Evolutionary conservation across 371 early-diverging fungal species (phyloP), one percentile per base, ranked within the genome.

Genomic region (Syncephalis plumigaleata): DNA sequence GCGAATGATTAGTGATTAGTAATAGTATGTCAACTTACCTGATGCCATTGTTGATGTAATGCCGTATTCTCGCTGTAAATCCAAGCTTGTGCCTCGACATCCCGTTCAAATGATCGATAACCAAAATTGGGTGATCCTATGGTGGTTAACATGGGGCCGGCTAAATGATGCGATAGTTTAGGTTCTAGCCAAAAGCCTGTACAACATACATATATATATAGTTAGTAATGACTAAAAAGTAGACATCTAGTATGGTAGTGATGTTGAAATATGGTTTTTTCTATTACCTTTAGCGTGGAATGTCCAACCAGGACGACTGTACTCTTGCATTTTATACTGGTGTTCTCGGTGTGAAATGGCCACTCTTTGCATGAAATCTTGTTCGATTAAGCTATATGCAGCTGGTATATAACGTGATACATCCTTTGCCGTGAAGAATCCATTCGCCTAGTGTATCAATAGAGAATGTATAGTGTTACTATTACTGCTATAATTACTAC

Each of bases 381-480:
- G 53, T 53, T 81, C 79, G 38, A 93, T 77, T 49, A 73, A 66
- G 3, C 88, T 84, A 60, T 97, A 97, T 2, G 89, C 91, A 18
- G 76, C 71, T 0, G 98, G 98, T 8, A 97, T 62, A 57, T 78
- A 81, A 36, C 76, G 63, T 0, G 91, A 87, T 0, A 93, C 71
- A 1, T 95, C 98, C 44, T 66, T 70, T 1, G 91, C 87, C 20
- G 72, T 71, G 56, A 67, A 92, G 49, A 95, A 97, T 20, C 98
- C 91, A 58, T 95, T 95, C 11, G 95, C 91, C 77, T 87, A 51
- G n/a, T n/a, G n/a, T n/a, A n/a, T n/a, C n/a, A n/a, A n/a, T n/a
- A n/a, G n/a, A n/a, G n/a, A n/a, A n/a, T n/a, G n/a, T n/a, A n/a
- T n/a, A n/a, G n/a, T n/a, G n/a, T n/a, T n/a, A n/a, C n/a, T n/a